A percentile compares a stretch with the other conserved stretches of the same genome.
Conservation (phyloP, 805 yeast species). For the Saccharomycopsis sp. region DNA sequence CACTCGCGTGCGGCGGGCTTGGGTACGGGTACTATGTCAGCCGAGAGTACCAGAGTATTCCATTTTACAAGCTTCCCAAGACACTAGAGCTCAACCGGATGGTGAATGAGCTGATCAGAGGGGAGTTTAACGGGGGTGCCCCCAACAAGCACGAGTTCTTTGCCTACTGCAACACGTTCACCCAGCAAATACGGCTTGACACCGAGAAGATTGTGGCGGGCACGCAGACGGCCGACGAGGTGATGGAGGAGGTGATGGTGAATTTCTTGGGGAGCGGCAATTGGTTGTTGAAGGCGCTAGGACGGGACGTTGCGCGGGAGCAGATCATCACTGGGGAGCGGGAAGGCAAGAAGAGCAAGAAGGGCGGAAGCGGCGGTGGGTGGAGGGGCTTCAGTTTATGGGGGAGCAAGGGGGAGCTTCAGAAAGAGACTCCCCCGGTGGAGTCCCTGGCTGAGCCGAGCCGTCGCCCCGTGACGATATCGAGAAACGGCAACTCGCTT, state of each 20-base stretch:
- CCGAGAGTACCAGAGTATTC: slow-evolving; percentile 17
- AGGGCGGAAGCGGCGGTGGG: too few species aligned
- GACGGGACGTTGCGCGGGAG: too few species aligned
- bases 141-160: slow-evolving; percentile 12
- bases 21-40: slow-evolving; percentile 20
- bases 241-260: slow-evolving; percentile 4
- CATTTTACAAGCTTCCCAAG: slow-evolving; percentile 18
- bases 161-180: slow-evolving; percentile 20
- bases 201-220: slow-evolving; percentile 8
- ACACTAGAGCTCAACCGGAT: slow-evolving; percentile 13
- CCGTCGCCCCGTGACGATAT: too few species aligned
- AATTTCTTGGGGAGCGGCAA: slow-evolving; percentile 3
- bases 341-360: too few species aligned
- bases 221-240: slow-evolving; percentile 2
- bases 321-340: too few species aligned
- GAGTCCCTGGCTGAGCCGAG: too few species aligned
- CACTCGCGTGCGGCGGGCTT: slow-evolving; percentile 1
- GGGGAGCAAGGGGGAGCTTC: neutral
- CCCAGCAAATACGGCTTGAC: slow-evolving; percentile 7
- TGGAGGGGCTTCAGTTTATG: too few species aligned
- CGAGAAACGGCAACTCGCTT: too few species aligned
- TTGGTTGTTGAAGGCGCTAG: neutral
- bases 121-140: too few species aligned
- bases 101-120: too few species aligned
- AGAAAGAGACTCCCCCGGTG: too few species aligned